A percentile compares a stretch with the other conserved stretches of the same genome.
Conservation (phyloP, 306 rosid species). For the Gleditsia sinensis region DNA sequence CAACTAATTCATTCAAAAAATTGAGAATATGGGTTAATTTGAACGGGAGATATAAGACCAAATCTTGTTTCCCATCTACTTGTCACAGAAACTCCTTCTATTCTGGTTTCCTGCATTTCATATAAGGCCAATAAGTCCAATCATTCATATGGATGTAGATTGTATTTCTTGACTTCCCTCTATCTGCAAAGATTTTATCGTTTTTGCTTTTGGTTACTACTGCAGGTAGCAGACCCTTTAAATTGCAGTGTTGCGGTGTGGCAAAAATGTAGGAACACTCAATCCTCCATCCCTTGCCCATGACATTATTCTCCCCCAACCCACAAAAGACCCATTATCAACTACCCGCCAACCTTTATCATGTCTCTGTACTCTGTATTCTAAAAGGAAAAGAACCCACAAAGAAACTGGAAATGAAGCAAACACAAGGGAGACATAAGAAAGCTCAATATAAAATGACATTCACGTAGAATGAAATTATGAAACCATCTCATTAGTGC, state of each 20-base stretch:
- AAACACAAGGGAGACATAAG: not conserved
- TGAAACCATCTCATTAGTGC: not conserved
- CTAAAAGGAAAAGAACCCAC: constrained; percentile 32
- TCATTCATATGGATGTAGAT: constrained; percentile 23
- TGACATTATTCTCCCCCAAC: constrained; percentile 79
- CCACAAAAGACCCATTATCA: constrained; percentile 32
- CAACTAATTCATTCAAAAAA: constrained; percentile 25
- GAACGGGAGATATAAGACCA: constrained; percentile 30
- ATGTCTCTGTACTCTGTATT: constrained; percentile 37
- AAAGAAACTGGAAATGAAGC: not conserved
- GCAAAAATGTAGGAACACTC: constrained; percentile 52
- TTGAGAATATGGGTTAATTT: constrained; percentile 32
- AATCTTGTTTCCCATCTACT: constrained; percentile 48
- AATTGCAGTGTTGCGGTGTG: constrained; percentile 56
- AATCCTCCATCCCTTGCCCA: constrained; percentile 80
- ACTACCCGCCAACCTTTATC: constrained; percentile 35
- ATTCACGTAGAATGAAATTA: no score
- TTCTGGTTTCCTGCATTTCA: constrained; percentile 37
- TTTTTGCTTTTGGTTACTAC: constrained; percentile 61
- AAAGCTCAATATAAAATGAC: no score
- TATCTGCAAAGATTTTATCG: no score
- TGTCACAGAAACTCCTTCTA: constrained; percentile 34
- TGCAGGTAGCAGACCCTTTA: constrained; percentile 58
- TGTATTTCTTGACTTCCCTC: no score
- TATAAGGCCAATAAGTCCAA: constrained; percentile 29